Base-by-base conservation (phyloP, 2,329 filamentous ascomycete species). In the Colletotrichum australisinense region DNA sequence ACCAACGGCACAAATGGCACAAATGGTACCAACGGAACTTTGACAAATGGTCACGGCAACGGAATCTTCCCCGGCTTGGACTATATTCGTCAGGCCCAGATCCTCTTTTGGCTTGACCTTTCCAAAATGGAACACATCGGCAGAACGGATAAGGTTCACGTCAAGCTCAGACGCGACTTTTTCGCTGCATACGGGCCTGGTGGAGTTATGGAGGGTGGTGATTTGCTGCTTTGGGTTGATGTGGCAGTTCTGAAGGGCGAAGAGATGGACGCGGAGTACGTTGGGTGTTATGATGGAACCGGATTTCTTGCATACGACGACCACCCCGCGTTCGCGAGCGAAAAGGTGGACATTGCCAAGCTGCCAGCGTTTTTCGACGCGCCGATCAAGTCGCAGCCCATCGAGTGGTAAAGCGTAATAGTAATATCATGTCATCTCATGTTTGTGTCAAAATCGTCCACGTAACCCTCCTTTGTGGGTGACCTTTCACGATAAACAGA, bases 81-180 rank as follows among this genome's bases (percentile, higher is more conserved):
- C 65, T 72, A 72, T 24, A 72, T 72, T 16, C 69, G 65, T 30
- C 65, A 72, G 42, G 69, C 69, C 9, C 65, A 72, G 53, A 16
- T 72, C 4, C 65, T 72, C 7, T 72, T 72, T 52, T 72, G 69
- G 69, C 26, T 72, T 24, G 69, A 72, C 30, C 69, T 72, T 7
- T 72, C 69, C 19, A 72, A 72, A 32, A 72, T 69, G 69, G 69
- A 72, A 66, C 58, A 72, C 53, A 69, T 72, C 6, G 69, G 69
- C 19, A 24, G 69, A 24, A 58, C 46, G 32, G 69, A 72, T 42
- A 72, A 72, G 65, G 65, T 72, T 38, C 65, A 72, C 38, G 65
- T 72, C 38, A 72, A 72, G 59, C 69, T 72, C 19, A 72, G 69
- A 53, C 62, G 58, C 19, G 69, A 69, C 65, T 72, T 72, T n/a